Evolutionary conservation across 2,329 filamentous ascomycete genomes (phyloP).

Genomic region (Mycosphaerella sp.): DNA sequence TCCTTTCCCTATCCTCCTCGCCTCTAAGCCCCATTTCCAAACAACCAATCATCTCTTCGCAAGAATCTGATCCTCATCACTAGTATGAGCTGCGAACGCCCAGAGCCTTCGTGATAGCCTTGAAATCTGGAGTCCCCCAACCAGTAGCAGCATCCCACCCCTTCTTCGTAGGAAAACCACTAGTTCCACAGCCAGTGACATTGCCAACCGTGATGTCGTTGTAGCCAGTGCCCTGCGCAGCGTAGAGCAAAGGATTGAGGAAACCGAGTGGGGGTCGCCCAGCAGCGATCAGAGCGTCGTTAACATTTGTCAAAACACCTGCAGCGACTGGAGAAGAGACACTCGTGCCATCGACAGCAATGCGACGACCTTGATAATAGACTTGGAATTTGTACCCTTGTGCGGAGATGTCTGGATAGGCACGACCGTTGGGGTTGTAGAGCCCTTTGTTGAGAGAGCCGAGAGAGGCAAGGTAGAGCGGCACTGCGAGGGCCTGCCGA

Average conservation of each 20-base stretch:
- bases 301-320: constrained; percentile 52
- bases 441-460: constrained; percentile 38
- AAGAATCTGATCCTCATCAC: no score
- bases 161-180: constrained; percentile 23
- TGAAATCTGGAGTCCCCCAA: constrained; percentile 26
- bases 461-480: constrained; percentile 37
- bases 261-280: constrained; percentile 51
- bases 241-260: constrained; percentile 57
- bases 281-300: constrained; percentile 52
- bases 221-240: constrained; percentile 42
- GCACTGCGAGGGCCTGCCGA: constrained; percentile 33
- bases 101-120: constrained; percentile 15
- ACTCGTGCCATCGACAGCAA: constrained; percentile 45
- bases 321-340: constrained; percentile 55
- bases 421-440: constrained; percentile 41
- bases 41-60: no score
- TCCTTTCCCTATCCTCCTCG: no score
- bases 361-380: constrained; percentile 41
- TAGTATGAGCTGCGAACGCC: constrained; percentile 19
- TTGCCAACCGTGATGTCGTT: constrained; percentile 44
- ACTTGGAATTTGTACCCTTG: constrained; percentile 48
- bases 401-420: constrained; percentile 43
- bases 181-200: constrained; percentile 35
- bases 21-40: no score
- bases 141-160: constrained; percentile 28